Evolutionary conservation across 2,329 filamentous ascomycete genomes (phyloP), one percentile per base, ranked within the genome.

Genomic region (Colletotrichum liriopes): DNA sequence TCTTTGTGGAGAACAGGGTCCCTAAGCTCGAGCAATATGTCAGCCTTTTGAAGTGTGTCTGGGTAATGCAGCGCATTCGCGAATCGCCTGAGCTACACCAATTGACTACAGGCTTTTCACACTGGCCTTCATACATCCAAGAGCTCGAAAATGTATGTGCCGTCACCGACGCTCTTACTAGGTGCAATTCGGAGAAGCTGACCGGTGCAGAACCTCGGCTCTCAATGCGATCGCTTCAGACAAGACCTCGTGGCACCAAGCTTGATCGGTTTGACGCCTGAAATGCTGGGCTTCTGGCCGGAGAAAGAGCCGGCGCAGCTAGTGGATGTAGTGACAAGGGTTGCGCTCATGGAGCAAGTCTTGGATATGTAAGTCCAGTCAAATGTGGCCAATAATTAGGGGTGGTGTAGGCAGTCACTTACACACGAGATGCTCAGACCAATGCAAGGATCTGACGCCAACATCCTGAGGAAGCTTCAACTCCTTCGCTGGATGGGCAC

Each of bases 71-170:
- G 20, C 70, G 58, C 29, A 75, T 77, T n/a, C 29, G 52, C n/a
- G 47, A 65, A 20, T 68, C 70, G 7, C 51, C 35, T 3, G 54
- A 76, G 47, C 63, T 80, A 1, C 56, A 51, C 6, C 35, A 68
- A 3, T 68, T 72, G 0, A 26, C 39, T 14, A 54, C 71, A 1
- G 56, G 68, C 8, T 77, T 78, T 23, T 82, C 79, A 2, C 80
- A 82, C 41, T 82, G 80, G 80, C 80, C 80, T 20, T 82, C 80
- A 0, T 82, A 81, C 35, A 66, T 77, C 16, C 74, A 73, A 11
- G 77, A 82, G 60, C 75, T 82, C 2, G 78, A 81, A 69, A 77
- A 81, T 45, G 79, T 81, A 61, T 75, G 79, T 16, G 41, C 12
- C 3, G 23, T 26, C 26, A n/a, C 20, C 2, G 23, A 8, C 32